Evolutionary conservation across 306 rosid species (phyloP).

Genomic region (Quercus berberidifolia): DNA sequence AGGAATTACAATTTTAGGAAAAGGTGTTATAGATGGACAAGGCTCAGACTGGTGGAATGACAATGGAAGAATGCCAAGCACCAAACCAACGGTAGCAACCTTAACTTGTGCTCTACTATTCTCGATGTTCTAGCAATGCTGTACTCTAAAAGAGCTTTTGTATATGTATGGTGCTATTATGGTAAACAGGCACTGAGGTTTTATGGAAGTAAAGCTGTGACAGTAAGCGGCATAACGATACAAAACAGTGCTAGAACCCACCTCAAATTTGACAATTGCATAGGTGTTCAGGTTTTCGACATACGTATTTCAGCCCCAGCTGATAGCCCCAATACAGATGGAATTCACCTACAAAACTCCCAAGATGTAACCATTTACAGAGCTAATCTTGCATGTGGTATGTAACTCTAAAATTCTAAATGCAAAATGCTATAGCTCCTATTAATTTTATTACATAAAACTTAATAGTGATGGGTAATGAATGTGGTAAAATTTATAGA

Average conservation of each 20-base stretch:
- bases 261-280: constrained; percentile 61
- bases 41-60: constrained; percentile 74
- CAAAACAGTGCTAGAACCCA: constrained; percentile 62
- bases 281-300: constrained; percentile 49
- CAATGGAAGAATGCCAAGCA: constrained; percentile 36
- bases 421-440: too few relatives aligned
- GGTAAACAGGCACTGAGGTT: constrained; percentile 57
- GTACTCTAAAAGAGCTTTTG: neutral
- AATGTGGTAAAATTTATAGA: too few relatives aligned
- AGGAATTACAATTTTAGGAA: constrained; percentile 49
- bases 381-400: constrained; percentile 61
- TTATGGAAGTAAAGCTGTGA: constrained; percentile 60
- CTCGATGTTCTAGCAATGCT: neutral
- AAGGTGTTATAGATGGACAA: constrained; percentile 76
- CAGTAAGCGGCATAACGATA: constrained; percentile 61
- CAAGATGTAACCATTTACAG: constrained; percentile 40
- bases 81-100: constrained; percentile 58
- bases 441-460: too few relatives aligned
- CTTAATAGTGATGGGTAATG: too few relatives aligned
- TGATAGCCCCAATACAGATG: constrained; percentile 78
- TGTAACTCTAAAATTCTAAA: neutral
- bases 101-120: neutral
- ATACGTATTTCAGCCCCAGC: constrained; percentile 56
- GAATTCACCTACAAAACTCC: constrained; percentile 72
- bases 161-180: neutral